Percentiles rank a stretch among this genome's conserved stretches.
These are phyloP conservation scores for Lactarius indigo DNA, from an alignment of 768 basidiomycete species.

Conservation along the genomic window DNA sequence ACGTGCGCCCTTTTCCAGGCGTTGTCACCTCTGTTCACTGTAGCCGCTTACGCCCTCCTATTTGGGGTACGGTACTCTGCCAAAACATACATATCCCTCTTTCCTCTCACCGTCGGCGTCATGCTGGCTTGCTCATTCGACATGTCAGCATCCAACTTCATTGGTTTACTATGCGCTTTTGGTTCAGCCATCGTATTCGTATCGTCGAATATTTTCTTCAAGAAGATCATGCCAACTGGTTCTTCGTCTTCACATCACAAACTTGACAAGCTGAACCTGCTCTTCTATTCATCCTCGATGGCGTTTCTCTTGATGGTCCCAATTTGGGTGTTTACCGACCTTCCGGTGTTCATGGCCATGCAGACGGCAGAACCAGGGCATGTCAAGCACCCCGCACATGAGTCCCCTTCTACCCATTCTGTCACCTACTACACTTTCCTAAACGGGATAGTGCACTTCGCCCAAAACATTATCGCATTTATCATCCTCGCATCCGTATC, in stretches of 20 bases:
- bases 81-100: constrained; percentile 86
- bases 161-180: constrained; percentile 92
- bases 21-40: constrained; percentile 94
- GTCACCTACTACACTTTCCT: constrained; percentile 81
- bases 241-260: constrained; percentile 54
- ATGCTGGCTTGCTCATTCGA: constrained; percentile 98
- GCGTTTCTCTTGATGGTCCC: constrained; percentile 97
- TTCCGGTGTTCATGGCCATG: constrained; percentile 58
- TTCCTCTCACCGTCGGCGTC: constrained; percentile 94
- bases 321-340: constrained; percentile 88
- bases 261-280: constrained; percentile 94
- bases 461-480: constrained; percentile 97
- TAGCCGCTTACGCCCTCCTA: constrained; percentile 88
- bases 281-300: constrained; percentile 91
- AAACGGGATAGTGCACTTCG: constrained; percentile 95
- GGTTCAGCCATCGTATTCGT: constrained; percentile 97
- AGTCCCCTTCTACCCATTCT: constrained; percentile 51
- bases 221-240: constrained; percentile 85
- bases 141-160: constrained; percentile 76
- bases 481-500: constrained; percentile 93
- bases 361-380: constrained; percentile 37
- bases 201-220: constrained; percentile 98
- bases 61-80: constrained; percentile 92
- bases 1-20: constrained; percentile 50
- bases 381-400: constrained; percentile 44